Evolutionary conservation across 306 rosid genomes (phyloP), one percentile per base, ranked within the genome.

Genomic region (Neltuma alba): DNA sequence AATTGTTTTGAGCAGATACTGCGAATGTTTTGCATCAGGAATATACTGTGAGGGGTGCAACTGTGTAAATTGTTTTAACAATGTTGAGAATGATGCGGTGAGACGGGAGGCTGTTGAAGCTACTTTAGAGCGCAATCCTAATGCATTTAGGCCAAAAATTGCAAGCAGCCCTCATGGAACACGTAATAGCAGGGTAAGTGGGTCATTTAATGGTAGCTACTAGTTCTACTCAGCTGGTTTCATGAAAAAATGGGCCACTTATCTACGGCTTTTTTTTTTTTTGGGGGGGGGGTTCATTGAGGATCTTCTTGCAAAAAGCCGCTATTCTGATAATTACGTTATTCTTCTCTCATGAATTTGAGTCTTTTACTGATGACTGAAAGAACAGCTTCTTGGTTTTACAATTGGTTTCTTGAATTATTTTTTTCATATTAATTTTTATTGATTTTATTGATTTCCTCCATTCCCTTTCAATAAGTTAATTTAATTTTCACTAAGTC

Each of bases 11-110:
- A 80, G 83, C 93, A 96, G 99, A 91, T 96, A 96, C 70, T 96
- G 99, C 65, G 99, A 96, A 87, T 96, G 99, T 86, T 96, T 96
- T 85, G 99, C 99, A 73, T 96, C 99, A 61, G 98, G 99, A 85
- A 93, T 96, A 87, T 91, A 93, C 82, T 96, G 99, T 61, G 99
- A 96, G 14, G 99, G 99, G 65, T 96, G 99, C 97, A 96, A 96
- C 87, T 96, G 99, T 77, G 90, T 89, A 70, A 96, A 96, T 89
- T 96, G 99, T 88, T 91, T 80, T 82, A 96, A 96, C 85, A 96
- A 96, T 85, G 98, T 91, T 77, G 99, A 93, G 66, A 96, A 96
- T 74, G 99, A 96, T 86, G 93, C 88, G 83, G 96, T 92, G 45
- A 90, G 99, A 76, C 89, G 93, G 74, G 99, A 96, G 84, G 99